phyloP scores from a whole-genome alignment of 176 grass and related monocot genomes.

The Oryza nivara region DNA sequence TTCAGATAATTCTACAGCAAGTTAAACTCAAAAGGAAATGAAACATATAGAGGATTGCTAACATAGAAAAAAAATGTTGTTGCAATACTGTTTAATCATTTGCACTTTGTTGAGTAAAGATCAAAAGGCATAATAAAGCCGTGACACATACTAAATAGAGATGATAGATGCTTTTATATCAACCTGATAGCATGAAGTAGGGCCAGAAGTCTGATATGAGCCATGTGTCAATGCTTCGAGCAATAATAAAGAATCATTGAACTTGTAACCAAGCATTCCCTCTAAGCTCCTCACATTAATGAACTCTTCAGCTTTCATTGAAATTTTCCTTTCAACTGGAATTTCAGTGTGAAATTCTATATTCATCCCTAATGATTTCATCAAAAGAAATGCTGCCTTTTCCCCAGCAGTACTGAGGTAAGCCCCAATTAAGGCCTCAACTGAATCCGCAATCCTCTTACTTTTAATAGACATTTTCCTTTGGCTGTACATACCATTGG shows the following conservation, averaged over 20 bases:
- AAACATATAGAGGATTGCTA: too few species aligned
- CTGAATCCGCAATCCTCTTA: constrained; percentile 70
- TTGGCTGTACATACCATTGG: constrained; percentile 45
- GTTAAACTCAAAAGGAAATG: too few species aligned
- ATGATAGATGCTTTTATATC: constrained; percentile 12
- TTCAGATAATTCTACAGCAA: too few species aligned
- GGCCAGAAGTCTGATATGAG: constrained; percentile 58
- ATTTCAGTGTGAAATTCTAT: constrained; percentile 55
- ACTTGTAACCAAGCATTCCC: constrained; percentile 55
- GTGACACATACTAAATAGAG: constrained; percentile 9
- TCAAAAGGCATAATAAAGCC: not conserved
- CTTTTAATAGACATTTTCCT: constrained; percentile 58
- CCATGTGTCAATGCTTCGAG: constrained; percentile 82
- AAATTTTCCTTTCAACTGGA: constrained; percentile 32
- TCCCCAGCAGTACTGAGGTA: constrained; percentile 63
- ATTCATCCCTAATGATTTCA: constrained; percentile 61
- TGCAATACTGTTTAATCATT: not conserved
- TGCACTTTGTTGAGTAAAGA: not conserved
- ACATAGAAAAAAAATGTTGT: too few species aligned
- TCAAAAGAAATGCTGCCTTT: constrained; percentile 60
- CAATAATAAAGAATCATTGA: constrained; percentile 59
- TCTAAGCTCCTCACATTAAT: constrained; percentile 60
- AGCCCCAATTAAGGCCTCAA: constrained; percentile 73
- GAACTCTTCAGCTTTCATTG: constrained; percentile 37
- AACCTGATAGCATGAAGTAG: constrained; percentile 76